Percentiles rank a stretch among this genome's conserved stretches.
phyloP scores from a whole-genome alignment of 129 eudicot species.

The Tagetes erecta region DNA sequence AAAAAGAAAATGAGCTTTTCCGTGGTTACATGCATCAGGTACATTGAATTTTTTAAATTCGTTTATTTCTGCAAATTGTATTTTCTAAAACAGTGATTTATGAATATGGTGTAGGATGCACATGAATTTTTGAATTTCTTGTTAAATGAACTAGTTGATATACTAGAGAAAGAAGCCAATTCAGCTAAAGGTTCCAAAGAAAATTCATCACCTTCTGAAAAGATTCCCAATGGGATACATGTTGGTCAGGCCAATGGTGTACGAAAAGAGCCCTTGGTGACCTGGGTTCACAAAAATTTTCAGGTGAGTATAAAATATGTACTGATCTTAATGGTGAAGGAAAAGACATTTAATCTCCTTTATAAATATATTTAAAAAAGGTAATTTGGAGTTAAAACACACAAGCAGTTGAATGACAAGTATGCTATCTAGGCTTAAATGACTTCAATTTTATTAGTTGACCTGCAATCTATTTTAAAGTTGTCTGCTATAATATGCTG shows the following conservation, averaged over 20 bases:
- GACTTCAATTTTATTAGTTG: background rate
- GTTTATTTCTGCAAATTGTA: background rate
- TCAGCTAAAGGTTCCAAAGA: constrained; percentile 49
- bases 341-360: background rate
- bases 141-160: constrained; percentile 85
- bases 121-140: constrained; percentile 83
- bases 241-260: constrained; percentile 47
- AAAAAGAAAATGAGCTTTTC: constrained; percentile 83
- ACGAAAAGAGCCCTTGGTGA: constrained; percentile 67
- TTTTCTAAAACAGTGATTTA: background rate
- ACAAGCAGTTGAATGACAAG: background rate
- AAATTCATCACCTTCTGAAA: constrained; percentile 47
- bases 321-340: background rate
- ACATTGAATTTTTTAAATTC: background rate
- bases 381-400: background rate
- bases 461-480: background rate
- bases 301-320: constrained; percentile 47
- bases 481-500: background rate
- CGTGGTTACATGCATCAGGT: constrained; percentile 97
- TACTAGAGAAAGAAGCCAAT: constrained; percentile 71
- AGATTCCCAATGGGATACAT: constrained; percentile 64
- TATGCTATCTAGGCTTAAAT: background rate
- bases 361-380: background rate
- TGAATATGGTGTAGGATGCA: constrained; percentile 60
- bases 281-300: constrained; percentile 93